Conservation (phyloP, 1,284 basidiomycete genomes). For the Grifola frondosa region DNA sequence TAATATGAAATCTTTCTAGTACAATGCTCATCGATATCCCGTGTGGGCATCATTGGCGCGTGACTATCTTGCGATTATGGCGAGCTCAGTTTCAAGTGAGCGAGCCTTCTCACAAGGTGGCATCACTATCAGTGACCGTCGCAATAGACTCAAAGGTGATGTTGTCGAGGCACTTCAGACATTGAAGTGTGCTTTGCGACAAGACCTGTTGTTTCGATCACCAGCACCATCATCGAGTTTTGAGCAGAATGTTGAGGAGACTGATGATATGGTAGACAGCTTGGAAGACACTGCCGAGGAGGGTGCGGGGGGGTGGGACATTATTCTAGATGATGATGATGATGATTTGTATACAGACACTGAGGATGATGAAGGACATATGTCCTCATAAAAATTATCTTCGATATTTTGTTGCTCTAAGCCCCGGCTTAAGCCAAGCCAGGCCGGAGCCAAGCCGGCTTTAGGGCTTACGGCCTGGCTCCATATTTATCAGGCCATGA, state of each 20-base stretch:
- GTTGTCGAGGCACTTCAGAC: conserved; percentile 39
- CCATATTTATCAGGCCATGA: too few species aligned
- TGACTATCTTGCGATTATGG: conserved; percentile 21
- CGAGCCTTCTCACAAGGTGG: conserved; percentile 14
- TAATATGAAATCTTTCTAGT: conserved; percentile 1
- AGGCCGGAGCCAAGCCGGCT: too few species aligned
- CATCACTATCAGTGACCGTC: conserved; percentile 21
- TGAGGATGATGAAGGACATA: too few species aligned
- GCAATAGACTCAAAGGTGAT: conserved; percentile 22
- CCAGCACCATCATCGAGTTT: background rate
- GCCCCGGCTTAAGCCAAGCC: too few species aligned
- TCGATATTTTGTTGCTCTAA: too few species aligned
- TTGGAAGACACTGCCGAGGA: background rate
- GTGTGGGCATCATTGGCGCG: conserved; percentile 18
- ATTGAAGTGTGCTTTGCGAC: conserved; percentile 31
- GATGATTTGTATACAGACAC: conserved; percentile 1
- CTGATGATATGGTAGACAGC: background rate
- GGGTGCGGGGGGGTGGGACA: background rate
- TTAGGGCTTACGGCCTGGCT: too few species aligned
- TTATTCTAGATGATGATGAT: background rate
- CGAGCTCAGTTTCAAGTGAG: conserved; percentile 17
- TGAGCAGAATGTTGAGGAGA: background rate
- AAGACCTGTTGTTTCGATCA: conserved; percentile 24
- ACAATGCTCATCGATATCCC: conserved; percentile 14
- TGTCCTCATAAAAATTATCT: too few species aligned